Evolutionary conservation across 2,329 filamentous ascomycete genomes (phyloP).

Genomic region (Diplodia seriata): DNA sequence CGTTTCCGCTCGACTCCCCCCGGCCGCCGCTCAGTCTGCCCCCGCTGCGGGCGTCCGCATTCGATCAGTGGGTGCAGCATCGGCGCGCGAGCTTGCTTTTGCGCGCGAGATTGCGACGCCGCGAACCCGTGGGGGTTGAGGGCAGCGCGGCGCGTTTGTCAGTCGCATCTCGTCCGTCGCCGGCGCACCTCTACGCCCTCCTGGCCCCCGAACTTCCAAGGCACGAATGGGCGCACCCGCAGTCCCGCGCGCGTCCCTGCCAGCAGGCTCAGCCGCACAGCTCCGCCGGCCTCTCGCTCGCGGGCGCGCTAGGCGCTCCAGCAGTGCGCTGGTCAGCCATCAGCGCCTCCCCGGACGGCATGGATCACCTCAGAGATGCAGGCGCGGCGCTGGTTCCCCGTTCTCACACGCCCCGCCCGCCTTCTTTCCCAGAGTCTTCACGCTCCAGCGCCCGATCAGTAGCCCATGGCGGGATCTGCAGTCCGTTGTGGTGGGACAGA

Average conservation of each 20-base stretch:
- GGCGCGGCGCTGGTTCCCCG: constrained; percentile 20
- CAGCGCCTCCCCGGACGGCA: constrained; percentile 14
- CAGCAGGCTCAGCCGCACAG: constrained; percentile 26
- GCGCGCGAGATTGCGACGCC: not conserved
- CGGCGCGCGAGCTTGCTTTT: constrained; percentile 23
- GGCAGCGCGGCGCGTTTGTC: not conserved
- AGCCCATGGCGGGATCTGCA: constrained; percentile 24
- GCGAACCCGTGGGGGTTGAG: constrained; percentile 24
- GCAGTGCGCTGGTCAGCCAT: constrained; percentile 10
- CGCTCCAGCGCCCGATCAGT: constrained; percentile 28
- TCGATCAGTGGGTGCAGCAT: not conserved
- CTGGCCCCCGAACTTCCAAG: constrained; percentile 16
- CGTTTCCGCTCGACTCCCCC: constrained; percentile 7
- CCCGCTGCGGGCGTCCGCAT: constrained; percentile 4
- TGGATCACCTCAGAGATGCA: constrained; percentile 19
- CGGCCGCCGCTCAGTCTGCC: constrained; percentile 1
- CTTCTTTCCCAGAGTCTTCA: constrained; percentile 27
- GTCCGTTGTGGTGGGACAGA: constrained; percentile 28
- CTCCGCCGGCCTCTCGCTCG: constrained; percentile 7
- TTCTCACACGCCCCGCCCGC: constrained; percentile 21
- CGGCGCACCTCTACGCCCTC: constrained; percentile 17
- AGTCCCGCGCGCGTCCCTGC: constrained; percentile 10
- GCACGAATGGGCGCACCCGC: constrained; percentile 17
- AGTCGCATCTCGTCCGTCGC: constrained; percentile 3
- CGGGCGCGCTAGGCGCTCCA: constrained; percentile 24